phyloP scores from a whole-genome alignment of 1,139 yeast genomes.

The Geotrichum fermentans region DNA sequence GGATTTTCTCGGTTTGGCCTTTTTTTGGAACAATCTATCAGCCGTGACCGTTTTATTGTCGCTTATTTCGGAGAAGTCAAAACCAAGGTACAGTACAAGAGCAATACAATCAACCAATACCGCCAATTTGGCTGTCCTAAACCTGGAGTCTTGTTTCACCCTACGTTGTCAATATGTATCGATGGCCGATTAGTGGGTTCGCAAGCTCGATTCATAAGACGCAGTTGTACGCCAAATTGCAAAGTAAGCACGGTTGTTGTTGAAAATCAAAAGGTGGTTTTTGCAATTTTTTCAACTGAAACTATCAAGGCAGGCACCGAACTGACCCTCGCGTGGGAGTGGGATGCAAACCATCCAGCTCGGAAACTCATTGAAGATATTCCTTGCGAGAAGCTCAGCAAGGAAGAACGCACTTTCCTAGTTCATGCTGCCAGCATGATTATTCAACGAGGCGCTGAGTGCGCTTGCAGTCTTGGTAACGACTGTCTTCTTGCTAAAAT shows the following conservation, averaged over 20 bases:
- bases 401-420: slow-evolving; percentile 29
- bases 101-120: slow-evolving; percentile 71
- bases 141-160: slow-evolving; percentile 61
- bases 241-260: slow-evolving; percentile 52
- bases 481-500: slow-evolving; percentile 30
- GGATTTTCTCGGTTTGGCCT: slow-evolving; percentile 72
- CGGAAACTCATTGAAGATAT: slow-evolving; percentile 45
- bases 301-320: slow-evolving; percentile 61
- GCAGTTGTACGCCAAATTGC: slow-evolving; percentile 73
- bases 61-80: slow-evolving; percentile 75
- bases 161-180: slow-evolving; percentile 53
- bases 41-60: slow-evolving; percentile 51
- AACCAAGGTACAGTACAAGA: slow-evolving; percentile 55
- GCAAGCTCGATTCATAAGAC: slow-evolving; percentile 66
- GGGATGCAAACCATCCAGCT: slow-evolving; percentile 80
- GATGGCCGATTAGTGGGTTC: slow-evolving; percentile 82
- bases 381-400: slow-evolving; percentile 33
- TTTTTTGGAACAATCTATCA: slow-evolving; percentile 45
- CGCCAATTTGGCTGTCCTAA: slow-evolving; percentile 78
- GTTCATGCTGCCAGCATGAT: slow-evolving; percentile 26
- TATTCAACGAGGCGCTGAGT: slow-evolving; percentile 54
- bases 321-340: slow-evolving; percentile 77
- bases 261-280: slow-evolving; percentile 45
- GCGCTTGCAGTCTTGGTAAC: slow-evolving; percentile 49
- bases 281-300: slow-evolving; percentile 55